A percentile compares a stretch with the other conserved stretches of the same genome.
phyloP scores from a whole-genome alignment of 2,329 filamentous ascomycete species.

The Sclerotinia minor region DNA sequence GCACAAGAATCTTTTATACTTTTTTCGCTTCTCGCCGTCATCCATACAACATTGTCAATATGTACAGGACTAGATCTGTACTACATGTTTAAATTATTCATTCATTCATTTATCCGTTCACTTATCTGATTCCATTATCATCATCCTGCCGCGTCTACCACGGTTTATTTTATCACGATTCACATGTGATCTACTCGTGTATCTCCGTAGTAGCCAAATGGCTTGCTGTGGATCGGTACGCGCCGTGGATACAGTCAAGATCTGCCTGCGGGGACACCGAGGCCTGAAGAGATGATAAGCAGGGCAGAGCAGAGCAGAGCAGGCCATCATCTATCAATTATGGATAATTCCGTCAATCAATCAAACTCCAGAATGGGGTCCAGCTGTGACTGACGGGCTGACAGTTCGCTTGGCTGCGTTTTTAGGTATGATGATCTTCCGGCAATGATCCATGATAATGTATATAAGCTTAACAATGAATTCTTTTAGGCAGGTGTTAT shows the following conservation, averaged over 20 bases:
- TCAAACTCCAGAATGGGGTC: conserved; percentile 40
- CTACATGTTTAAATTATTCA: too few relatives aligned
- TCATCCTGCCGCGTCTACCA: too few relatives aligned
- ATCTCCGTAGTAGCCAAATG: background rate
- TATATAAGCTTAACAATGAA: conserved; percentile 4
- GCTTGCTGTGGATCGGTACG: background rate
- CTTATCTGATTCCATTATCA: too few relatives aligned
- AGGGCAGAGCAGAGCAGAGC: background rate
- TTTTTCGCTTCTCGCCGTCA: conserved; percentile 19
- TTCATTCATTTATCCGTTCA: too few relatives aligned
- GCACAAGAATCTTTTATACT: background rate
- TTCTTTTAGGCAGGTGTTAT: conserved; percentile 33
- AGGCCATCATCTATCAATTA: background rate
- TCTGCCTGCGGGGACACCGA: conserved; percentile 2
- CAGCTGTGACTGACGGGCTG: conserved; percentile 45
- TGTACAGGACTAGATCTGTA: too few relatives aligned
- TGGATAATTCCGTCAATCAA: background rate
- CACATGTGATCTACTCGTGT: background rate
- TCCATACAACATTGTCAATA: conserved; percentile 11
- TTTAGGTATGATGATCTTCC: conserved; percentile 39
- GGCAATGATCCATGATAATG: background rate
- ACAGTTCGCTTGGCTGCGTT: conserved; percentile 49
- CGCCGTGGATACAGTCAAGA: background rate
- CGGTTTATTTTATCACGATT: background rate
- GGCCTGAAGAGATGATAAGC: background rate